These are phyloP conservation scores for Amanita subjunquillea DNA, from an alignment of 768 basidiomycete species.

Conservation along the genomic window DNA sequence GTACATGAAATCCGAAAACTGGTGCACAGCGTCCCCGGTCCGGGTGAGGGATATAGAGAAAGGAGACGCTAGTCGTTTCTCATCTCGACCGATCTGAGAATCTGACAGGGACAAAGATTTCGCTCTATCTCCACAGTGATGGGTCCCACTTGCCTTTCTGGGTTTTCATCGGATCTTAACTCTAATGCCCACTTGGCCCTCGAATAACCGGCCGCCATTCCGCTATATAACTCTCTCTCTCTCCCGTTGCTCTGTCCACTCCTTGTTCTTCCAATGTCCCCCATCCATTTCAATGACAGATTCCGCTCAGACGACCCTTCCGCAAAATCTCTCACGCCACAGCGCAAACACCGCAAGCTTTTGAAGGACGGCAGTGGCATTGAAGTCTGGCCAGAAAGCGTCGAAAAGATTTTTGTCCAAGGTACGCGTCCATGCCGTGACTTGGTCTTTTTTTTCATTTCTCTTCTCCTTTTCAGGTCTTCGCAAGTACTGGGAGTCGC, in stretches of 20 bases:
- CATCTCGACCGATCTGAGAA: slow-evolving; percentile 6
- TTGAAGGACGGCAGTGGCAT: slow-evolving; percentile 68
- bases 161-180: slow-evolving; percentile 43
- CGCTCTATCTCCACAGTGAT: slow-evolving; percentile 31
- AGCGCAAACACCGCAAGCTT: slow-evolving; percentile 76
- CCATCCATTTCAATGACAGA: slow-evolving; percentile 20
- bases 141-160: slow-evolving; percentile 41
- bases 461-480: slow-evolving; percentile 36
- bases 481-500: slow-evolving; percentile 69
- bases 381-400: slow-evolving; percentile 76
- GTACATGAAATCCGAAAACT: background rate
- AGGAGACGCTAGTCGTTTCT: slow-evolving; percentile 4
- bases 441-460: slow-evolving; percentile 1
- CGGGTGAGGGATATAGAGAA: background rate
- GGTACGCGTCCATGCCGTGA: slow-evolving; percentile 26
- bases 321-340: slow-evolving; percentile 49
- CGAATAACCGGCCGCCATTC: slow-evolving; percentile 12
- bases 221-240: slow-evolving; percentile 16
- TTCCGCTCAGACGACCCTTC: slow-evolving; percentile 11
- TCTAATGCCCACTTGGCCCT: slow-evolving; percentile 14
- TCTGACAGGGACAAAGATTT: slow-evolving; percentile 11
- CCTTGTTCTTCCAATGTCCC: slow-evolving; percentile 14
- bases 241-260: slow-evolving; percentile 3
- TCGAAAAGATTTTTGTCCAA: slow-evolving; percentile 71
- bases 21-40: background rate